A percentile compares a stretch with the other conserved stretches of the same genome.
These are phyloP conservation scores for Pyrus hybrid DNA, from an alignment of 331 rosid species.

Conservation along the genomic window DNA sequence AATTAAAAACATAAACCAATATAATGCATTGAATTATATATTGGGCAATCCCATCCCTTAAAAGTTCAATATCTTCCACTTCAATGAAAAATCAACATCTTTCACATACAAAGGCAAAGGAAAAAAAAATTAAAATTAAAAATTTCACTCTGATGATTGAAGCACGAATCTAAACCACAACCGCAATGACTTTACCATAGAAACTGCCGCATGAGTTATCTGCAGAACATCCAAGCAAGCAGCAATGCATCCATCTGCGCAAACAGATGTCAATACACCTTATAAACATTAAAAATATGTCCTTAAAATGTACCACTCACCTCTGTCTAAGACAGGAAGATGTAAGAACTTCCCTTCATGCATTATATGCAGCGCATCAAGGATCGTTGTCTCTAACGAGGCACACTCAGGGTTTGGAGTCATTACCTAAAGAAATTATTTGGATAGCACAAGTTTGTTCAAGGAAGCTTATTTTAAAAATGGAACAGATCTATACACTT, in stretches of 20 bases:
- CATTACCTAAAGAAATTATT: conserved; percentile 60
- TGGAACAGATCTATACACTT: not conserved
- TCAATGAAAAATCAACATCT: not conserved
- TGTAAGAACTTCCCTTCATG: conserved; percentile 92
- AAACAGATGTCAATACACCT: conserved; percentile 14
- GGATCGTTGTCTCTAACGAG: conserved; percentile 70
- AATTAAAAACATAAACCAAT: not conserved
- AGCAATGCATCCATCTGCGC: conserved; percentile 66
- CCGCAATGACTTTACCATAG: conserved; percentile 51
- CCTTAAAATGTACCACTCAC: conserved; percentile 34
- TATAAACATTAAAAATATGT: conserved; percentile 1
- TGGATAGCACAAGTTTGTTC: not conserved
- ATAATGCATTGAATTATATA: not conserved
- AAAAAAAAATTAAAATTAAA: not conserved
- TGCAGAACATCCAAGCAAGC: conserved; percentile 94
- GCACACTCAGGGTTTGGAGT: conserved; percentile 93
- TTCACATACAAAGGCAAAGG: not conserved
- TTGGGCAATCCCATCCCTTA: not conserved
- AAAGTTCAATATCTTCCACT: not conserved
- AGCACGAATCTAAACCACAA: not conserved
- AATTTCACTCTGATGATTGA: not conserved
- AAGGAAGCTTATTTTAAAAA: not conserved
- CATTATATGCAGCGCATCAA: conserved; percentile 91
- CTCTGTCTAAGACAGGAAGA: conserved; percentile 90
- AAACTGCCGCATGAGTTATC: conserved; percentile 85